Evolutionary conservation across 2,329 filamentous ascomycete species (phyloP).

Genomic region (Gaeumannomyces sp.): DNA sequence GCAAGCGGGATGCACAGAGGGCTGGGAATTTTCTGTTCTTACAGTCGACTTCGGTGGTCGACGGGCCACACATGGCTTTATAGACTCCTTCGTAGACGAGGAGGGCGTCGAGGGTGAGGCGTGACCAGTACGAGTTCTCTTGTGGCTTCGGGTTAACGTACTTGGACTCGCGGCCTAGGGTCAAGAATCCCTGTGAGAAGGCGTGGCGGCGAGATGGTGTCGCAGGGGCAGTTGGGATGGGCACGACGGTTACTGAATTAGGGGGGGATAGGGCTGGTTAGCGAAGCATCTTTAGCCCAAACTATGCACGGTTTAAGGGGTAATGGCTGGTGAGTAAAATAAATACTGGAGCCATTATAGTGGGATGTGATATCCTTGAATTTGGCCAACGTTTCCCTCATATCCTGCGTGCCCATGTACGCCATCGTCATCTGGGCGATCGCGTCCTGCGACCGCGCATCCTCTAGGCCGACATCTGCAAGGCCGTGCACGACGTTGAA

Average conservation of each 20-base stretch:
- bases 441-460: too few species aligned
- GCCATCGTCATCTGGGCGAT: not conserved
- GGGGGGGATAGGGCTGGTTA: too few species aligned
- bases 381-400: not conserved
- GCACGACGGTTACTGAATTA: too few species aligned
- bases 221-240: too few species aligned
- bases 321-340: too few species aligned
- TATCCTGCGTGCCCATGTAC: not conserved
- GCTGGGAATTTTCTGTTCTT: too few species aligned
- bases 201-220: too few species aligned
- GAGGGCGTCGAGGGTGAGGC: not conserved
- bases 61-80: not conserved
- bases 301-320: too few species aligned
- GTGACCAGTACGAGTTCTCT: not conserved
- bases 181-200: not conserved
- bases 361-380: not conserved
- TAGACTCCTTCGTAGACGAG: not conserved
- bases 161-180: not conserved
- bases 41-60: too few species aligned
- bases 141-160: not conserved
- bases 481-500: constrained; percentile 1
- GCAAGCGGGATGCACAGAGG: too few species aligned
- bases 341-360: too few species aligned
- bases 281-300: too few species aligned
- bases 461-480: not conserved